Percentiles rank a stretch among this genome's conserved stretches.
phyloP scores from a whole-genome alignment of 1,139 yeast genomes.

The Taphrina pruni region DNA sequence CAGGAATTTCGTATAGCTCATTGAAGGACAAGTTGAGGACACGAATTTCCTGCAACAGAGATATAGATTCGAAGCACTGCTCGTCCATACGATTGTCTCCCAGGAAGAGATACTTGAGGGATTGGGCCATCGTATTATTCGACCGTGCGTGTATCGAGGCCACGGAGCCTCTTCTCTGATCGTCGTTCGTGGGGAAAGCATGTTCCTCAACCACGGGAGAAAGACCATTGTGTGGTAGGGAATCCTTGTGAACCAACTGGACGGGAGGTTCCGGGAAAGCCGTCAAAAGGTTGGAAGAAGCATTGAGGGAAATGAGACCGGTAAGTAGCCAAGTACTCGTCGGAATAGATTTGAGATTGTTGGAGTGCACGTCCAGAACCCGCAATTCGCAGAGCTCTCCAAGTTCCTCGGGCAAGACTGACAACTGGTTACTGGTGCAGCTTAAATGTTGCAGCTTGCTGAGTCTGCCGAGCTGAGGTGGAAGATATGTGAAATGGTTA shows the following conservation, averaged over 20 bases:
- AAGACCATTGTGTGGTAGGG: constrained; percentile 11
- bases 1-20: constrained; percentile 79
- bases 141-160: constrained; percentile 27
- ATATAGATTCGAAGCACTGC: constrained; percentile 72
- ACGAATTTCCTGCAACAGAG: constrained; percentile 65
- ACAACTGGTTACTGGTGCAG: constrained; percentile 74
- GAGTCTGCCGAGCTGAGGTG: constrained; percentile 69
- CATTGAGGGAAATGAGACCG: constrained; percentile 66
- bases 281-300: constrained; percentile 78
- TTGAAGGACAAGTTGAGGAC: constrained; percentile 81
- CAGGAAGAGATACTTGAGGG: constrained; percentile 64
- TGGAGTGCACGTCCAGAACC: constrained; percentile 80
- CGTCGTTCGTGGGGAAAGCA: not conserved
- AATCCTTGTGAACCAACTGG: constrained; percentile 14
- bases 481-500: constrained; percentile 80
- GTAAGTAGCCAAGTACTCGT: constrained; percentile 70
- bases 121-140: constrained; percentile 49
- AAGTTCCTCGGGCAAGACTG: constrained; percentile 71
- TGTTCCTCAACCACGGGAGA: constrained; percentile 30
- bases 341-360: constrained; percentile 76
- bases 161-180: constrained; percentile 19
- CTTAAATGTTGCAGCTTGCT: constrained; percentile 69
- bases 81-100: constrained; percentile 87
- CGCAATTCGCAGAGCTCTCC: constrained; percentile 67
- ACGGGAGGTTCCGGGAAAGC: constrained; percentile 61